Evolutionary conservation across 1,139 yeast genomes (phyloP), one percentile per base, ranked within the genome.

Genomic region (Kazachstania sp.): DNA sequence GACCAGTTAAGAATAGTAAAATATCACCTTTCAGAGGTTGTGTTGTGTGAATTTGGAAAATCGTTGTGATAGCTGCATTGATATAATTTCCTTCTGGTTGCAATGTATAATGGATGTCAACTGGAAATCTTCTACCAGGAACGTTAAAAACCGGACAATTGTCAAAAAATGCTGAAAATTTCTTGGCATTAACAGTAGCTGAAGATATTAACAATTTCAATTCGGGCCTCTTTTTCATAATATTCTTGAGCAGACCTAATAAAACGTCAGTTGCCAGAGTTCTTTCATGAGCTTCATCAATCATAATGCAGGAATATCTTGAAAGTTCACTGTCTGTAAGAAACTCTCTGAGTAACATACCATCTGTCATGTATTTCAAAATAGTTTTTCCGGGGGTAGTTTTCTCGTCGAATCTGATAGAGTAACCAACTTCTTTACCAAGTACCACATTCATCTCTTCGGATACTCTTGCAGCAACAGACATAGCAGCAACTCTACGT

Each of bases 271-370:
- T 90, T n/a, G 86, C 82, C 28, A 90, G 68, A 0, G 97, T 90
- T 49, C 98, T 75, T 64, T 92, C 98, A 62, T 92, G 98, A 0
- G 98, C 97, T 67, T 92, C 98, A 67, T 92, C 98, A 54, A 92
- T 85, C 84, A 92, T 87, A 47, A 92, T 70, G 0, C 86, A 95
- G 1, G 92, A 79, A 61, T 88, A 90, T 3, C 70, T 68, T 0
- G 77, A 68, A 4, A 90, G 68, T 41, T 75, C 77, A 0, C 95
- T 88, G 57, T 90, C 96, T 1, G 75, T 73, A 44, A 88, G 66
- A 60, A 88, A 84, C 66, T 92, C 97, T 51, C 97, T 71, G 28
- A 92, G 65, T 9, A 88, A 73, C 87, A 88, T 86, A 71, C 97
- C 97, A 67, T 88, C 97, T 0, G 97, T 88, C 78, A 82, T 77